A percentile compares a stretch with the other conserved stretches of the same genome.
These are phyloP conservation scores for Borealophlyctis nickersoniae DNA, from an alignment of 192 early-diverging fungal genomes.

Conservation along the genomic window DNA sequence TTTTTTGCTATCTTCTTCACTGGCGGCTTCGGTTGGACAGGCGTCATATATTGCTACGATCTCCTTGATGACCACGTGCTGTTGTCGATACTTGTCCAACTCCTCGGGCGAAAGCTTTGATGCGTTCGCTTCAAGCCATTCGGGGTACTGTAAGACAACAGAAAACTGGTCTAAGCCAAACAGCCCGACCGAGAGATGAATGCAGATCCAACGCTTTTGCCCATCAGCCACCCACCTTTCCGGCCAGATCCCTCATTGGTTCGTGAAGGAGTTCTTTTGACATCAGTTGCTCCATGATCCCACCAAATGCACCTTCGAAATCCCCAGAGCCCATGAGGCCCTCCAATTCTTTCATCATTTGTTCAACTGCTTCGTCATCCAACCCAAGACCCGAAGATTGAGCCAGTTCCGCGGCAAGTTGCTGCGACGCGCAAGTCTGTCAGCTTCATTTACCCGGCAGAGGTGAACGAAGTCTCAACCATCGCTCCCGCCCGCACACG, in stretches of 20 bases:
- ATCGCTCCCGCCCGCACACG: not conserved
- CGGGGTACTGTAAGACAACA: conserved; percentile 68
- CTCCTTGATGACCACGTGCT: conserved; percentile 71
- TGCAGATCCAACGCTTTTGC: too few species aligned
- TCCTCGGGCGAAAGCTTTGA: conserved; percentile 67
- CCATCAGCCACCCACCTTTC: conserved; percentile 51
- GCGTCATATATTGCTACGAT: conserved; percentile 82
- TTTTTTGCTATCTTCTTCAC: conserved; percentile 61
- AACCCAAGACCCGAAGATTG: conserved; percentile 18
- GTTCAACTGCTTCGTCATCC: conserved; percentile 75
- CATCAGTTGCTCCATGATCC: conserved; percentile 89
- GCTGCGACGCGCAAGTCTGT: not conserved
- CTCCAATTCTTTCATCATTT: conserved; percentile 83
- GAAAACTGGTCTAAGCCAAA: conserved; percentile 14
- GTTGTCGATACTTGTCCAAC: conserved; percentile 70
- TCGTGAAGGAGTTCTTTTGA: conserved; percentile 92
- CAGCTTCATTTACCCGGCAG: not conserved
- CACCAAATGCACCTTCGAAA: conserved; percentile 82
- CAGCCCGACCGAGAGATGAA: too few species aligned
- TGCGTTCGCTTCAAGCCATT: conserved; percentile 81
- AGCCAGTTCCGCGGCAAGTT: conserved; percentile 23
- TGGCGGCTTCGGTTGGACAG: conserved; percentile 59
- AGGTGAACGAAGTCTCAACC: not conserved
- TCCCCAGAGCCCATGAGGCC: conserved; percentile 69
- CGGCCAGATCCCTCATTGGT: conserved; percentile 87